Percentiles rank a stretch among this genome's conserved stretches.
These are phyloP conservation scores for Hypocrella siamensis DNA, from an alignment of 2,329 filamentous ascomycete species.

Conservation along the genomic window DNA sequence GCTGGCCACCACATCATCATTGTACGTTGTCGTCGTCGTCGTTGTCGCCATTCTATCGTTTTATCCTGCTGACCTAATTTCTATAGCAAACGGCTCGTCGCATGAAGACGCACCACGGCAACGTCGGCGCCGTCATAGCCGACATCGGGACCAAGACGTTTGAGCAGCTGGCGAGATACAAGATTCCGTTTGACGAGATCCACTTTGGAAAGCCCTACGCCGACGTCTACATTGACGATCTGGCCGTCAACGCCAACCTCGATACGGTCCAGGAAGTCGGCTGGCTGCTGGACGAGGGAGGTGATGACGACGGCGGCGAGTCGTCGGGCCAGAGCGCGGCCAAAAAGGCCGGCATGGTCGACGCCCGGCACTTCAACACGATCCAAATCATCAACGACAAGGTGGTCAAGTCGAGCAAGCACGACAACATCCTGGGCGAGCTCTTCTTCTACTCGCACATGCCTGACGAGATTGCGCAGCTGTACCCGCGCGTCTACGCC, in stretches of 20 bases:
- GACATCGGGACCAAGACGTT: slow-evolving; percentile 12
- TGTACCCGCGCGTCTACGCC: slow-evolving; percentile 11
- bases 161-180: slow-evolving; percentile 11
- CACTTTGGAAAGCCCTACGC: slow-evolving; percentile 15
- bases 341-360: slow-evolving; percentile 12
- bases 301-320: background rate
- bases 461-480: background rate
- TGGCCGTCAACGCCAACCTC: slow-evolving; percentile 2
- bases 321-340: no score
- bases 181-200: slow-evolving; percentile 14
- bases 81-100: slow-evolving; percentile 10
- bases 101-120: slow-evolving; percentile 13
- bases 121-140: slow-evolving; percentile 12
- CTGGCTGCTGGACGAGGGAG: background rate
- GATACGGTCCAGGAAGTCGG: slow-evolving; percentile 1
- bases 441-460: slow-evolving; percentile 17
- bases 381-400: slow-evolving; percentile 14
- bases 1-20: slow-evolving; percentile 16
- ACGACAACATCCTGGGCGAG: slow-evolving; percentile 15
- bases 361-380: slow-evolving; percentile 14
- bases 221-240: slow-evolving; percentile 14
- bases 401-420: slow-evolving; percentile 15
- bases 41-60: no score
- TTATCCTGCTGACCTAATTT: background rate
- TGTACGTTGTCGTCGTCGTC: slow-evolving; percentile 6